Percentiles rank a stretch among this genome's conserved stretches.
Evolutionary conservation across 768 basidiomycete genomes (phyloP).

Genomic region (Auricularia sp.): DNA sequence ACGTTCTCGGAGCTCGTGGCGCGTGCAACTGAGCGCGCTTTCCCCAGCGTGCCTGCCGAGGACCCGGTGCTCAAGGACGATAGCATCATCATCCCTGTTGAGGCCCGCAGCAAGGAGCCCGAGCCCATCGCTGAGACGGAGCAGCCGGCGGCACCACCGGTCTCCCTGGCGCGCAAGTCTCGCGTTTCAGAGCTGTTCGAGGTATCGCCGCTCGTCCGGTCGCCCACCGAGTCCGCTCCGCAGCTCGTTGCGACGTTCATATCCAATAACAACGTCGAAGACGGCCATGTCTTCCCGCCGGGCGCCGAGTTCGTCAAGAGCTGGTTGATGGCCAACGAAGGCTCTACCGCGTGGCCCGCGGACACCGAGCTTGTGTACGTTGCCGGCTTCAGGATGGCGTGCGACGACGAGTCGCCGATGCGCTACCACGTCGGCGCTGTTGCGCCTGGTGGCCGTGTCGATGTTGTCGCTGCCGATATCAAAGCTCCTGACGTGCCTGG

Average conservation of each 20-base stretch:
- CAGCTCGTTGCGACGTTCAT: slow-evolving; percentile 46
- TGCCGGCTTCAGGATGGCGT: slow-evolving; percentile 52
- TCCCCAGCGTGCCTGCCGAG: background rate
- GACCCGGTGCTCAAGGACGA: background rate
- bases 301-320: slow-evolving; percentile 81
- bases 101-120: background rate
- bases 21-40: background rate
- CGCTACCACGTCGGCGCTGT: slow-evolving; percentile 45
- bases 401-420: slow-evolving; percentile 21
- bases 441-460: slow-evolving; percentile 44
- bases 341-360: slow-evolving; percentile 53
- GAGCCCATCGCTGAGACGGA: background rate
- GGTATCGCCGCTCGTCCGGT: background rate
- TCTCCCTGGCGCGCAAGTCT: background rate
- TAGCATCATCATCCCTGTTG: background rate
- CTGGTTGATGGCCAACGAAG: slow-evolving; percentile 66
- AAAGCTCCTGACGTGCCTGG: slow-evolving; percentile 74
- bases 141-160: background rate
- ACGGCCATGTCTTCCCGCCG: slow-evolving; percentile 68
- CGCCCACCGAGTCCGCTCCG: background rate
- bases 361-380: slow-evolving; percentile 59
- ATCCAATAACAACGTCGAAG: slow-evolving; percentile 58
- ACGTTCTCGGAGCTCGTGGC: background rate
- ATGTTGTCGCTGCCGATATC: slow-evolving; percentile 63
- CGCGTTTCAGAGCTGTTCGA: background rate